A percentile compares a stretch with the other conserved stretches of the same genome.
Evolutionary conservation across 345 rosid species (phyloP).

Genomic region (Barbarea vulgaris): DNA sequence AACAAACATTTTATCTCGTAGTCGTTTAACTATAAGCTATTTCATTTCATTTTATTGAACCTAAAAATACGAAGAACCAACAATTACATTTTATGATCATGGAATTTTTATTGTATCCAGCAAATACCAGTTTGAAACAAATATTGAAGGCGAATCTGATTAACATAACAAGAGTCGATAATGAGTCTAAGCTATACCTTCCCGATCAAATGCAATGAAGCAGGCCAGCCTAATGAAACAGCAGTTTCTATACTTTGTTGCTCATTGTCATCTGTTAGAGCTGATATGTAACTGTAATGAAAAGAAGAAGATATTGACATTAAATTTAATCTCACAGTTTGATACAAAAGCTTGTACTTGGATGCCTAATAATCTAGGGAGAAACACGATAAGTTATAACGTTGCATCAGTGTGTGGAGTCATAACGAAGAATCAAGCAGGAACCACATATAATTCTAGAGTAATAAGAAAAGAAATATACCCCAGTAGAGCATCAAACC

Average conservation of each 20-base stretch:
- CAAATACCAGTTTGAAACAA: background rate
- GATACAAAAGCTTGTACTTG: background rate
- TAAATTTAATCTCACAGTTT: slow-evolving; percentile 2
- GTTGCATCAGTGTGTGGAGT: background rate
- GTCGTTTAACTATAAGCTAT: background rate
- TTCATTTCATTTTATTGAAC: background rate
- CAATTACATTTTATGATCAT: background rate
- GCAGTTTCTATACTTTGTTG: slow-evolving; percentile 62
- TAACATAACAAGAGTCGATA: background rate
- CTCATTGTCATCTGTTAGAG: slow-evolving; percentile 61
- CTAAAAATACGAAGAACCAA: background rate
- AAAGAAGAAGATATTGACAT: slow-evolving; percentile 9
- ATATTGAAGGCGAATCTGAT: background rate
- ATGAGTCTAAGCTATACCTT: slow-evolving; percentile 54
- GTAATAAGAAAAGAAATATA: slow-evolving; percentile 37
- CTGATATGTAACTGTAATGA: slow-evolving; percentile 76
- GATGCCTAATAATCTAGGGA: background rate
- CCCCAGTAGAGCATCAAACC: slow-evolving; percentile 99
- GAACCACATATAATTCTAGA: background rate
- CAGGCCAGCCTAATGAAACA: slow-evolving; percentile 90
- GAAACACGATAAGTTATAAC: background rate
- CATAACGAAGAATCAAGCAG: background rate
- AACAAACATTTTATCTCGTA: background rate
- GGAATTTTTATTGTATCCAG: background rate
- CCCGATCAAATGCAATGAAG: slow-evolving; percentile 91